Conservation (phyloP, 192 early-diverging fungal genomes). For the Coemansia sp. region DNA sequence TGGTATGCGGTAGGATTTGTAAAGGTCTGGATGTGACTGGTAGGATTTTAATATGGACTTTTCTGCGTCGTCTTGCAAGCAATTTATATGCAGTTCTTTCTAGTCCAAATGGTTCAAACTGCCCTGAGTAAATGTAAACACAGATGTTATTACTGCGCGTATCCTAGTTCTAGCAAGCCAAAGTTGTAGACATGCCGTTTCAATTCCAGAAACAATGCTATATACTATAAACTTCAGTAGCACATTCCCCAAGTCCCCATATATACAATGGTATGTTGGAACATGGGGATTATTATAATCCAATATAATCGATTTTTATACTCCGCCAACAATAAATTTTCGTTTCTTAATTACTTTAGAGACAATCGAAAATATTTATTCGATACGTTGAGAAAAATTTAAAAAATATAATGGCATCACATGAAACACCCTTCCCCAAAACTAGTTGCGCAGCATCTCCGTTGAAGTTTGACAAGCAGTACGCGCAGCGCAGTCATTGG, state of each 20-base stretch:
- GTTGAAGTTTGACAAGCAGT: neutral
- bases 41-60: neutral
- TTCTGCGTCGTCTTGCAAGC: neutral
- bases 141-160: neutral
- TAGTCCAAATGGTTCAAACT: too few species aligned
- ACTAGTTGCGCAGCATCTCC: neutral
- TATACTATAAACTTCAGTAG: neutral
- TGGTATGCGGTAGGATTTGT: neutral
- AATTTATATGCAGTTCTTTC: neutral
- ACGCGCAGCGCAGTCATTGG: conserved; percentile 3
- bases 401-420: conserved; percentile 8
- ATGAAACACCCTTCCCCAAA: conserved; percentile 1
- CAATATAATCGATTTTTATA: neutral
- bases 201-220: neutral
- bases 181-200: neutral
- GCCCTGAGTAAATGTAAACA: too few species aligned
- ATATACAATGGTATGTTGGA: neutral
- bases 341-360: neutral
- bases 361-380: neutral
- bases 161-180: neutral
- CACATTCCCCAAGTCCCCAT: neutral
- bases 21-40: neutral
- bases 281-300: neutral
- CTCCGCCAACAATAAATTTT: neutral
- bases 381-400: neutral